A percentile compares a stretch with the other conserved stretches of the same genome.
Conservation (phyloP, 768 basidiomycete species). For the Rhodotorula kratochvilovae region DNA sequence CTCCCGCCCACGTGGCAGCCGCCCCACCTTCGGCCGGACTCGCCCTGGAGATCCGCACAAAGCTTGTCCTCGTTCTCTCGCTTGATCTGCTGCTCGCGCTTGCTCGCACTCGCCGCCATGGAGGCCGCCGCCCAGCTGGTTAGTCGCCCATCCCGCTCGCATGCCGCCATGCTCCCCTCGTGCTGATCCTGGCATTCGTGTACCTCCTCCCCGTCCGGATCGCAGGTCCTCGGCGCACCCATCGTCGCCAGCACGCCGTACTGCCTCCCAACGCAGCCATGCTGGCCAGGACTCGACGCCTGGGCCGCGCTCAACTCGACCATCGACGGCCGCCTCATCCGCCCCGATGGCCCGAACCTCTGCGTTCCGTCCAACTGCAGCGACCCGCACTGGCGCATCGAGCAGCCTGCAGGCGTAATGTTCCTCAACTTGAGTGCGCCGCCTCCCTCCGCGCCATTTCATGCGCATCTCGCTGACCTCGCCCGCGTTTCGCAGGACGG, state of each 20-base stretch:
- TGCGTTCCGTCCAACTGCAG: background rate
- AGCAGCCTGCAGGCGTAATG: background rate
- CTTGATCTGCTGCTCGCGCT: too few relatives aligned
- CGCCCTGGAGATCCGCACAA: too few relatives aligned
- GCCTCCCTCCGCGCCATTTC: background rate
- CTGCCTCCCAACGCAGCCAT: constrained; percentile 4
- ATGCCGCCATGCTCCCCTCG: background rate
- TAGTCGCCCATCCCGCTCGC: too few relatives aligned
- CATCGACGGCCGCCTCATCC: background rate
- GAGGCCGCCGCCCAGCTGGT: too few relatives aligned
- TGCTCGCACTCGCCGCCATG: background rate
- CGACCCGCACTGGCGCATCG: constrained; percentile 10
- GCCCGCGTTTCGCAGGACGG: background rate
- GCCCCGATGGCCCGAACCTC: background rate
- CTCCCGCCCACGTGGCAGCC: too few relatives aligned
- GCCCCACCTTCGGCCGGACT: background rate
- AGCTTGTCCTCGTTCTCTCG: background rate
- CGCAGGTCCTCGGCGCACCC: background rate
- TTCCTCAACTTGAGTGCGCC: constrained; percentile 17
- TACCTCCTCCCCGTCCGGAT: too few relatives aligned
- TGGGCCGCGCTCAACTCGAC: constrained; percentile 2
- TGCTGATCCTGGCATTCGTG: too few relatives aligned
- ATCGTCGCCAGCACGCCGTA: background rate
- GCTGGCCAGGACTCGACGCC: background rate
- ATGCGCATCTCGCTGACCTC: background rate